Evolutionary conservation across 139 green algal genomes (phyloP), one percentile per base, ranked within the genome.

Genomic region (Closterium sp.): DNA sequence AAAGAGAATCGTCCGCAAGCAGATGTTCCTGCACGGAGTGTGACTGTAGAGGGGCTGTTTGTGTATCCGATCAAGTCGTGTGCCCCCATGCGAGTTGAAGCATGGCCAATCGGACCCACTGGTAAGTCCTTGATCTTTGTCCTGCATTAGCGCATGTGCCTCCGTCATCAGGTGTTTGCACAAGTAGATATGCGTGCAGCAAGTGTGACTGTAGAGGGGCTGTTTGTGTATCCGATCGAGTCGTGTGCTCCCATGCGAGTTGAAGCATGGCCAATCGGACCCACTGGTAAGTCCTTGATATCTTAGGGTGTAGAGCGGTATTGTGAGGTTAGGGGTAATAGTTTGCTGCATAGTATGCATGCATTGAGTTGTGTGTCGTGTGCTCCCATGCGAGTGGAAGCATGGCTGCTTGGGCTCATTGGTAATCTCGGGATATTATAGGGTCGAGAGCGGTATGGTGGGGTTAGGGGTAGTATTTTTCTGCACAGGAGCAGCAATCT

Each of bases 21-120:
- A n/a, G n/a, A n/a, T n/a, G n/a, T n/a, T n/a, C n/a, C n/a, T n/a
- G n/a, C n/a, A n/a, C n/a, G 21, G n/a, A 31, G 19, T 19, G 85
- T 31, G 85, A 28, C 84, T 84, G 27, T 97, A 85, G 27, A 90
- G 34, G 70, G 9, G 24, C 92, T 94, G 13, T 30, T 94, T 24
- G 87, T 99, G 84, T 99, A 99, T 93, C 97, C 97, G 2, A 96
- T 99, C 94, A 99, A 99, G 96, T 98, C 97, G 1, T 97, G 96
- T 79, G 86, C 88, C 9, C 93, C 89, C 27, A 91, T 95, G 38
- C 32, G 30, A 11, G 88, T 91, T 0, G 9, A 73, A 1, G 87
- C 90, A 34, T 97, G 96, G 96, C 96, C 95, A 9, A 79, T 97
- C 9, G 95, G 96, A 13, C 94, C 96, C 31, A 95, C 91, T 73